Evolutionary conservation across 352 stramenopile species (phyloP).

Genomic region (Phytophthora parvispora): DNA sequence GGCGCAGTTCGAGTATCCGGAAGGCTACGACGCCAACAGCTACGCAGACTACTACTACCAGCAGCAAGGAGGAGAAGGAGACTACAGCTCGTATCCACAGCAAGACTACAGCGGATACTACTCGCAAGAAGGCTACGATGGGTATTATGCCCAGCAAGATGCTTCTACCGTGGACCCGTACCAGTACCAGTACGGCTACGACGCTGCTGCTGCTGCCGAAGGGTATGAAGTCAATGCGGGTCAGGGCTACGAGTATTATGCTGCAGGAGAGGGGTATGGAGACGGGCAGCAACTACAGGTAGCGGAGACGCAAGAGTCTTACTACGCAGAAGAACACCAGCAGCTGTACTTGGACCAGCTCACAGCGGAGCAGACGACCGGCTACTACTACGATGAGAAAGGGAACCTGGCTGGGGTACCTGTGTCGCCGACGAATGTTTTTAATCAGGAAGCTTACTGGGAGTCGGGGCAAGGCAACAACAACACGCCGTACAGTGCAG

Average conservation of each 20-base stretch:
- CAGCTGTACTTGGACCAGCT: constrained; percentile 35
- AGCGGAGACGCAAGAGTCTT: constrained; percentile 5
- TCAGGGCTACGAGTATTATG: neutral
- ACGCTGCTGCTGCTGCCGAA: no score
- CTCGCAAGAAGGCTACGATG: constrained; percentile 2
- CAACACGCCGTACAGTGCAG: constrained; percentile 1
- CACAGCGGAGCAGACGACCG: constrained; percentile 16
- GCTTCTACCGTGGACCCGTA: neutral
- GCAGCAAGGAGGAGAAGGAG: constrained; percentile 6
- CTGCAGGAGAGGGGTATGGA: neutral
- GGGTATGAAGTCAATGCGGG: no score
- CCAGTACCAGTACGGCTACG: constrained; percentile 20
- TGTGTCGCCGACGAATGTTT: constrained; percentile 30
- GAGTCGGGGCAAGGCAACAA: constrained; percentile 47
- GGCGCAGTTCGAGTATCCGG: constrained; percentile 11
- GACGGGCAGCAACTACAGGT: constrained; percentile 4
- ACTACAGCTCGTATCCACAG: constrained; percentile 12
- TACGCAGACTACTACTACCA: constrained; percentile 25
- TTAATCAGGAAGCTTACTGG: constrained; percentile 65
- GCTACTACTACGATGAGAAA: constrained; percentile 39
- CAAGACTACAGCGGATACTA: constrained; percentile 15
- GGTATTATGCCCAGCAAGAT: constrained; percentile 19
- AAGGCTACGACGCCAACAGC: constrained; percentile 21
- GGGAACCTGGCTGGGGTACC: constrained; percentile 26
- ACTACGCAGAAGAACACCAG: constrained; percentile 16